A percentile compares a stretch with the other conserved stretches of the same genome.
Conservation (phyloP, 2,329 filamentous ascomycete species). For the Ceratocystis destructans region DNA sequence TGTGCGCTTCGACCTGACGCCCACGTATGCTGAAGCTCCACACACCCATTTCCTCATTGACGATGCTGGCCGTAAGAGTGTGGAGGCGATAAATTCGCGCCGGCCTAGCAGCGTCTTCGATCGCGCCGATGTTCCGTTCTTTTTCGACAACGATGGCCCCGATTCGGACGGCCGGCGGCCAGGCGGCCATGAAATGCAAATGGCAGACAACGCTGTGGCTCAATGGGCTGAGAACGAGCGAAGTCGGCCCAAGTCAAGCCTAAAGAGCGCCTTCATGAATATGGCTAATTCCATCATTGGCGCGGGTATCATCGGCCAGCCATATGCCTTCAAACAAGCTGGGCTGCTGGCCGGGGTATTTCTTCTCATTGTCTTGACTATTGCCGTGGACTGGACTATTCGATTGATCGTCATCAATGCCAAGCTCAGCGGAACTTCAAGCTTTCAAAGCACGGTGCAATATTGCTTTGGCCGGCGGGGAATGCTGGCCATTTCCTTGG, state of each 20-base stretch:
- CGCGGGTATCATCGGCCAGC: conserved; percentile 65
- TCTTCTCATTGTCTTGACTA: conserved; percentile 63
- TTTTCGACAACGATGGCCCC: conserved; percentile 16
- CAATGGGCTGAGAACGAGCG: conserved; percentile 41
- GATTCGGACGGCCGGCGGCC: conserved; percentile 7
- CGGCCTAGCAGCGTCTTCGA: conserved; percentile 18
- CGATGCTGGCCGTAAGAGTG: conserved; percentile 16
- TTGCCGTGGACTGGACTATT: conserved; percentile 94
- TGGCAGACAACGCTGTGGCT: conserved; percentile 19
- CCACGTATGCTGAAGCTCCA: conserved; percentile 30
- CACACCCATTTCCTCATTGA: conserved; percentile 22
- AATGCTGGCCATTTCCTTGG: conserved; percentile 72
- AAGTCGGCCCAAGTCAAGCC: conserved; percentile 63
- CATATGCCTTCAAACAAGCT: conserved; percentile 90
- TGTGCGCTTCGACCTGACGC: conserved; percentile 56
- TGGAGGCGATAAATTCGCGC: conserved; percentile 14
- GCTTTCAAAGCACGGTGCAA: conserved; percentile 91
- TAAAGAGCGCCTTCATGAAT: conserved; percentile 92
- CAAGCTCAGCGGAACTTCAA: conserved; percentile 85
- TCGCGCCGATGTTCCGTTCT: conserved; percentile 16
- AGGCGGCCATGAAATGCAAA: conserved; percentile 18
- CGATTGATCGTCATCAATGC: conserved; percentile 93
- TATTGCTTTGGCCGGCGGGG: conserved; percentile 85
- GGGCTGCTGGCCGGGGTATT: conserved; percentile 68
- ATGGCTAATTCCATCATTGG: conserved; percentile 98